Conservation (phyloP, 2,329 filamentous ascomycete species). For the Pseudocercospora vitis region DNA sequence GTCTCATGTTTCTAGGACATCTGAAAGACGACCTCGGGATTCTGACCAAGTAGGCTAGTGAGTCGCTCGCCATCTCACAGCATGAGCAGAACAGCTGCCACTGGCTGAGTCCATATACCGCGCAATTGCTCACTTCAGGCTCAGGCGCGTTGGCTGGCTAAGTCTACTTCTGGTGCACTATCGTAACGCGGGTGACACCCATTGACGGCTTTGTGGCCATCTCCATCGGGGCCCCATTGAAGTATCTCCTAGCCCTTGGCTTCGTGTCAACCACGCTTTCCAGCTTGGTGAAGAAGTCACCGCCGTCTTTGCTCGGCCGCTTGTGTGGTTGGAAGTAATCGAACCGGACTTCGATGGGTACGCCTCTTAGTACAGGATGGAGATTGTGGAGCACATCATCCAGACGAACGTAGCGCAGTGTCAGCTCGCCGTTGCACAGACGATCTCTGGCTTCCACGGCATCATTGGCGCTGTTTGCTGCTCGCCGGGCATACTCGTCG, state of each 20-base stretch:
- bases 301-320: slow-evolving; percentile 11
- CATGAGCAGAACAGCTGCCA: no score
- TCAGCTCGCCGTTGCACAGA: slow-evolving; percentile 19
- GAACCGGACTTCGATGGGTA: slow-evolving; percentile 23
- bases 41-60: no score
- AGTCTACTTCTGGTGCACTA: slow-evolving; percentile 12
- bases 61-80: no score
- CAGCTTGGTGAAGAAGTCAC: slow-evolving; percentile 16
- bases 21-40: no score
- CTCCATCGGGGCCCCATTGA: slow-evolving; percentile 13
- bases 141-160: no score
- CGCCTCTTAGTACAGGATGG: slow-evolving; percentile 14
- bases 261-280: slow-evolving; percentile 5
- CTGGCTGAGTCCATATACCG: no score
- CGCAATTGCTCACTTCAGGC: no score
- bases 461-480: slow-evolving; percentile 14
- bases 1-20: no score
- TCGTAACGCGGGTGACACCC: slow-evolving; percentile 10
- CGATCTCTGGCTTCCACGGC: slow-evolving; percentile 17
- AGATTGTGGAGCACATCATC: slow-evolving; percentile 24
- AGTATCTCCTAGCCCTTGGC: slow-evolving; percentile 13
- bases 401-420: slow-evolving; percentile 26
- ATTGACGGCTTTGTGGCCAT: background rate
- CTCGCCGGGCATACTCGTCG: slow-evolving; percentile 17
- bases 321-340: slow-evolving; percentile 14